Percentiles rank a stretch among this genome's conserved stretches.
Conservation (phyloP, 805 yeast genomes). For the Wickerhamia fluorescens region DNA sequence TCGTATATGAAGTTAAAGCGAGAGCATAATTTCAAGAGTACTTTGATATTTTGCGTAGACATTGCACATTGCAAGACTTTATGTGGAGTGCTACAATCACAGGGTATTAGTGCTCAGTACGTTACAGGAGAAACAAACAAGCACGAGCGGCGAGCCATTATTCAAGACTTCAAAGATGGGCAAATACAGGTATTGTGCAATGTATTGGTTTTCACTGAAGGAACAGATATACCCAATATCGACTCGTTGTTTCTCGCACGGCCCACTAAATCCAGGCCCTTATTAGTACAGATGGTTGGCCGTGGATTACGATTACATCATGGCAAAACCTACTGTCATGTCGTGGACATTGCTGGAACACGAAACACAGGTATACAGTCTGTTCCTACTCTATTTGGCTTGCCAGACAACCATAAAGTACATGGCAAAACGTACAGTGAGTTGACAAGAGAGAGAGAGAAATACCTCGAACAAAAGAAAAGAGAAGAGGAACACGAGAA, state of each 20-base stretch:
- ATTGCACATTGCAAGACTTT: constrained; percentile 56
- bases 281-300: constrained; percentile 85
- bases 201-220: constrained; percentile 89
- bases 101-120: constrained; percentile 63
- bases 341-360: constrained; percentile 72
- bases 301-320: constrained; percentile 68
- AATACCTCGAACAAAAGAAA: constrained; percentile 1
- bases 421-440: constrained; percentile 11
- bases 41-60: constrained; percentile 74
- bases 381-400: constrained; percentile 29
- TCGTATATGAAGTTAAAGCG: constrained; percentile 34
- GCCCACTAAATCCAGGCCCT: constrained; percentile 69
- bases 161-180: constrained; percentile 57
- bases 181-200: constrained; percentile 69
- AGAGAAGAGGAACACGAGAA: constrained; percentile 6
- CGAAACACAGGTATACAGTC: constrained; percentile 39
- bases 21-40: constrained; percentile 42
- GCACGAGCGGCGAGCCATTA: constrained; percentile 42
- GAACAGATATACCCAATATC: constrained; percentile 87
- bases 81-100: constrained; percentile 42
- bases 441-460: constrained; percentile 14
- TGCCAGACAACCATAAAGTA: constrained; percentile 22
- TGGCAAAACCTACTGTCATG: constrained; percentile 60
- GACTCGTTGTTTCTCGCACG: constrained; percentile 74
- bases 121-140: constrained; percentile 62